These are phyloP conservation scores for Maudiozyma barnettii DNA, from an alignment of 805 yeast genomes.

Conservation along the genomic window DNA sequence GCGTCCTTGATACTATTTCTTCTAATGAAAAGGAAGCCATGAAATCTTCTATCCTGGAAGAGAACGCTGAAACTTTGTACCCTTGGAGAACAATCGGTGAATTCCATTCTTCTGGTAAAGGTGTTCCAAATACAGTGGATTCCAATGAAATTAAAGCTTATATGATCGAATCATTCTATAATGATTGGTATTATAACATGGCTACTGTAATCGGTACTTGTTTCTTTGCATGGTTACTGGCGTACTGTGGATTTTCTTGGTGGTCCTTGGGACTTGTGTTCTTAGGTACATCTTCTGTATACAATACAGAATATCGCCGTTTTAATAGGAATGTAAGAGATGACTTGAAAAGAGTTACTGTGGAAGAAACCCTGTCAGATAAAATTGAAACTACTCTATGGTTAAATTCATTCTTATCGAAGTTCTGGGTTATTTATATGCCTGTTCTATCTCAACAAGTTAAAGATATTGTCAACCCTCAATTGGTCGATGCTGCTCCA, in stretches of 20 bases:
- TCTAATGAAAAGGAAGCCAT: constrained; percentile 9
- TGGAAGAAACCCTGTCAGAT: constrained; percentile 54
- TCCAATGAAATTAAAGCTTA: constrained; percentile 43
- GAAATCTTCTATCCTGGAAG: constrained; percentile 8
- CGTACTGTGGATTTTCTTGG: constrained; percentile 54
- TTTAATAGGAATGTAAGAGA: constrained; percentile 67
- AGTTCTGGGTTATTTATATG: constrained; percentile 85
- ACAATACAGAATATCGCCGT: constrained; percentile 64
- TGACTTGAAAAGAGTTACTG: constrained; percentile 57
- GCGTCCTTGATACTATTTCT: constrained; percentile 11
- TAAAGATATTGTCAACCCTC: constrained; percentile 55
- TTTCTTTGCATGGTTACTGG: constrained; percentile 59
- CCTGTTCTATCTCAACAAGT: constrained; percentile 75
- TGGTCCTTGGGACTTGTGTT: constrained; percentile 53
- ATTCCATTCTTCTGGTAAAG: constrained; percentile 16
- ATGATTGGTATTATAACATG: constrained; percentile 67
- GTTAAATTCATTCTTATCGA: constrained; percentile 67
- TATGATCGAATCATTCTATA: constrained; percentile 56
- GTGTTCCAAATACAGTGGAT: constrained; percentile 7
- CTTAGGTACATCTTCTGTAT: constrained; percentile 54
- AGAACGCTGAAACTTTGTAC: constrained; percentile 13
- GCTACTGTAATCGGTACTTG: constrained; percentile 59
- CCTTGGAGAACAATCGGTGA: constrained; percentile 33
- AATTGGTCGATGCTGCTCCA: constrained; percentile 62
- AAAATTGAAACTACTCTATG: constrained; percentile 69